Conservation (phyloP, 306 rosid genomes). For the Medicago lupulina region DNA sequence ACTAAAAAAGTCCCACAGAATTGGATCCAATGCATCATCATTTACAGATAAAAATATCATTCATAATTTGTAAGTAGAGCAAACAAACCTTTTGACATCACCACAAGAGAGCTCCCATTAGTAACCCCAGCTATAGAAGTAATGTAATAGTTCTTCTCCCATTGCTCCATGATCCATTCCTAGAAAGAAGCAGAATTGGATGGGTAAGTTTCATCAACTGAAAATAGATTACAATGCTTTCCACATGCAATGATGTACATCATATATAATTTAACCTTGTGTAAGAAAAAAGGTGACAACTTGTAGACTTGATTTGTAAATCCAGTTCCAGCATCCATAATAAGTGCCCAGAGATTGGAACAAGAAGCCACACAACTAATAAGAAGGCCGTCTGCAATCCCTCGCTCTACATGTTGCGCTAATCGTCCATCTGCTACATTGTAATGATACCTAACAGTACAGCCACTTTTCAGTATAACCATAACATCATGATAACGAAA, state of each 20-base stretch:
- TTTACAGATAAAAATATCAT: not conserved
- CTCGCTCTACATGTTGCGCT: constrained; percentile 92
- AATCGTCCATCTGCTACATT: constrained; percentile 88
- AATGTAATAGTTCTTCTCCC: constrained; percentile 57
- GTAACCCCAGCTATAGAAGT: constrained; percentile 73
- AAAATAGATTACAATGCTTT: constrained; percentile 10
- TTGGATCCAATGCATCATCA: not conserved
- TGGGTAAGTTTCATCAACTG: constrained; percentile 10
- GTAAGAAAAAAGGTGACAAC: constrained; percentile 83
- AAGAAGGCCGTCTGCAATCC: constrained; percentile 91
- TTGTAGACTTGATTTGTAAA: constrained; percentile 86
- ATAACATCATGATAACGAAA: constrained; percentile 38
- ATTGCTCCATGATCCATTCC: constrained; percentile 64
- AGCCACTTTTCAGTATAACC: constrained; percentile 35
- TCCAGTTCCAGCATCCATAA: constrained; percentile 98
- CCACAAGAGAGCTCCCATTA: constrained; percentile 55
- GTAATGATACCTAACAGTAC: constrained; percentile 79
- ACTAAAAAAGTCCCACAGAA: not conserved
- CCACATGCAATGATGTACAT: constrained; percentile 37
- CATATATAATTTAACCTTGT: constrained; percentile 75
- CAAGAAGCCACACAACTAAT: constrained; percentile 95
- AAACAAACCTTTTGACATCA: constrained; percentile 56
- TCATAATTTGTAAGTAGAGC: not conserved
- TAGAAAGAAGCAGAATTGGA: constrained; percentile 31
- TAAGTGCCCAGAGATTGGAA: constrained; percentile 98